Conservation (phyloP, 768 basidiomycete genomes). For the Agrocybe praecox region DNA sequence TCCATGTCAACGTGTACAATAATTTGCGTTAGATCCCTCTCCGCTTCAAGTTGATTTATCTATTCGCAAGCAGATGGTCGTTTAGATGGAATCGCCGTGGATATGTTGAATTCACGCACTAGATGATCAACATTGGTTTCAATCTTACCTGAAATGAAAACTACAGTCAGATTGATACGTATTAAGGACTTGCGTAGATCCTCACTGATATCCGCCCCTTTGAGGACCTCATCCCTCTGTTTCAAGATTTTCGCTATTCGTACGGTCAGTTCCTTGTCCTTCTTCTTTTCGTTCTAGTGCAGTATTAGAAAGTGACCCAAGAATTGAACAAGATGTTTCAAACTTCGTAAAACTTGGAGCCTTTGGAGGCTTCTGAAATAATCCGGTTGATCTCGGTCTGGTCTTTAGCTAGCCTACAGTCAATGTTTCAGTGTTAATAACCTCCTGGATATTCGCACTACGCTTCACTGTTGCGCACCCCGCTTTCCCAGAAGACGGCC, state of each 20-base stretch:
- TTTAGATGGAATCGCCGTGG: not conserved
- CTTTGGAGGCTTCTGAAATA: constrained; percentile 90
- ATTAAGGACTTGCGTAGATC: constrained; percentile 15
- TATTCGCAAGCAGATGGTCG: constrained; percentile 20
- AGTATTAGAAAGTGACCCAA: constrained; percentile 1
- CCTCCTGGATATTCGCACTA: too few species aligned
- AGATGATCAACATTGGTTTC: constrained; percentile 70
- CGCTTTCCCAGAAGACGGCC: constrained; percentile 88
- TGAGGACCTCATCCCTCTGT: constrained; percentile 59
- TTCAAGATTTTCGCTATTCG: constrained; percentile 73
- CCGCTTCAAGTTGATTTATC: constrained; percentile 73
- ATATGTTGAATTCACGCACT: constrained; percentile 35
- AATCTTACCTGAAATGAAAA: constrained; percentile 45
- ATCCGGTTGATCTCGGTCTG: constrained; percentile 85
- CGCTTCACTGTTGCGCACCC: constrained; percentile 45
- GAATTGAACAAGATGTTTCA: constrained; percentile 13
- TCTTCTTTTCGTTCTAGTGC: constrained; percentile 82
- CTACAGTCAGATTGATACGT: constrained; percentile 10
- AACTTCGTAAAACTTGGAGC: constrained; percentile 91
- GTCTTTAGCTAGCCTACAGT: constrained; percentile 64
- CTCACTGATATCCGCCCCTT: constrained; percentile 59
- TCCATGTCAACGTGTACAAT: constrained; percentile 98
- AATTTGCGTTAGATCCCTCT: constrained; percentile 77
- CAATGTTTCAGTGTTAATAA: not conserved
- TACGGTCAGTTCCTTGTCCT: constrained; percentile 82